Percentiles rank a stretch among this genome's conserved stretches.
phyloP scores from a whole-genome alignment of 2,329 filamentous ascomycete species.

The Diaporthe capsici region DNA sequence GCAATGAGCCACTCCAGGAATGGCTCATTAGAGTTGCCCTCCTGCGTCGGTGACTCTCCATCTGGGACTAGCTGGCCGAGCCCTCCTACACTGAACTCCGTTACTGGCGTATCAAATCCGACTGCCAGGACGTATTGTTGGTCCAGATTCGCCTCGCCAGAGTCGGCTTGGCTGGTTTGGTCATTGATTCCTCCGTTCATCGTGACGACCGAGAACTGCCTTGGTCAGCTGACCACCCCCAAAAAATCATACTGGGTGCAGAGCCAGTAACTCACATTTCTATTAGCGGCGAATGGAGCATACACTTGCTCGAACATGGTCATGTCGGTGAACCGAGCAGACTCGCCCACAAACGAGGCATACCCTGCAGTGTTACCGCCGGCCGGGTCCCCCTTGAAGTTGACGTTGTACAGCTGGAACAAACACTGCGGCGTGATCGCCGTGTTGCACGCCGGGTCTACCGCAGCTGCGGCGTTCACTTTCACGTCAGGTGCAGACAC shows the following conservation, averaged over 20 bases:
- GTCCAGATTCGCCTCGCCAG: constrained; percentile 49
- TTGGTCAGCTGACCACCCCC: not conserved
- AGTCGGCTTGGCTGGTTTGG: constrained; percentile 50
- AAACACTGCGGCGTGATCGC: constrained; percentile 63
- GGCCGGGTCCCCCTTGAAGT: constrained; percentile 59
- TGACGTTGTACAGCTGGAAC: constrained; percentile 62
- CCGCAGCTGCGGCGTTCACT: not conserved
- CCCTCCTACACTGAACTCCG: constrained; percentile 49
- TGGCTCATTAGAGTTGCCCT: constrained; percentile 73
- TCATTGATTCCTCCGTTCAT: constrained; percentile 58
- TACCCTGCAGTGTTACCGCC: constrained; percentile 65
- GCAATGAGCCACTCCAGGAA: constrained; percentile 75
- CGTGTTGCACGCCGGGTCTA: constrained; percentile 44
- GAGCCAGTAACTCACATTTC: not conserved
- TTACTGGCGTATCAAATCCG: constrained; percentile 46
- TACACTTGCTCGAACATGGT: constrained; percentile 53
- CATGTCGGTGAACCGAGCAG: constrained; percentile 62
- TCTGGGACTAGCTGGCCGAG: constrained; percentile 54
- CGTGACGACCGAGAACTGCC: constrained; percentile 54
- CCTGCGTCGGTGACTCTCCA: constrained; percentile 44
- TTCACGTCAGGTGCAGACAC: constrained; percentile 41
- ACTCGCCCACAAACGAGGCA: constrained; percentile 65
- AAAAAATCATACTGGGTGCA: fast-evolving
- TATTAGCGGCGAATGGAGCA: constrained; percentile 58
- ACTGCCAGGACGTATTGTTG: constrained; percentile 44